A percentile compares a stretch with the other conserved stretches of the same genome.
Evolutionary conservation across 345 rosid species (phyloP).

Genomic region (Rhizophora apiculata): DNA sequence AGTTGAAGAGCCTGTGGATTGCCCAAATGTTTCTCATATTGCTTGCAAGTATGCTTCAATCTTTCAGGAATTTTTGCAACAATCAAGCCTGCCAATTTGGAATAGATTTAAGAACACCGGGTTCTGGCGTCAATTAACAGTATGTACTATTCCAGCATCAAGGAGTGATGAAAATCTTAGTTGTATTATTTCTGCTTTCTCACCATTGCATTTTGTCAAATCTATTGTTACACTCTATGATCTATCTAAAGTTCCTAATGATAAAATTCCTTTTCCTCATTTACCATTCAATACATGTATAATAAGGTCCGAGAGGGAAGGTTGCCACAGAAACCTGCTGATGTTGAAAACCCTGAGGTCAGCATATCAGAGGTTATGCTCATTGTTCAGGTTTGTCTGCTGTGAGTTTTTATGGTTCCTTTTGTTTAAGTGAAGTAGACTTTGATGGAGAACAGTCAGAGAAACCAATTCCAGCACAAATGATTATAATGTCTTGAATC

Average conservation of each 20-base stretch:
- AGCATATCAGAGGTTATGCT: constrained; percentile 84
- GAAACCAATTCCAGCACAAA: constrained; percentile 2
- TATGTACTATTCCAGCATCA: constrained; percentile 31
- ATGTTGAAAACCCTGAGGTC: constrained; percentile 41
- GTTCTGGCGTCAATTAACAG: constrained; percentile 95
- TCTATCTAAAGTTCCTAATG: not conserved
- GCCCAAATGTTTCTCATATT: constrained; percentile 83
- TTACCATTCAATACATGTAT: constrained; percentile 1
- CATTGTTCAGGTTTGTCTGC: constrained; percentile 76
- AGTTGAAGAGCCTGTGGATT: constrained; percentile 79
- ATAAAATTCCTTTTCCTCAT: not conserved
- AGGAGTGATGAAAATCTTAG: not conserved
- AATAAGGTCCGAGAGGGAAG: constrained; percentile 95
- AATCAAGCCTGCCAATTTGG: constrained; percentile 79
- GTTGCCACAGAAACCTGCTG: constrained; percentile 36
- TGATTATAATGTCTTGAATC: not conserved
- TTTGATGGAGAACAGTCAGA: not conserved
- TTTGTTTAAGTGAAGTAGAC: not conserved
- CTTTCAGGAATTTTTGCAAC: constrained; percentile 72
- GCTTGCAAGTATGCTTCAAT: constrained; percentile 70
- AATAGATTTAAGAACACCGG: constrained; percentile 80
- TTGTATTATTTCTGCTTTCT: not conserved
- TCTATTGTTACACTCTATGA: not conserved
- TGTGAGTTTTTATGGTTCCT: not conserved
- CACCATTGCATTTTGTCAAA: not conserved